phyloP scores from a whole-genome alignment of 192 early-diverging fungal species.

The Coemansia sp. region DNA sequence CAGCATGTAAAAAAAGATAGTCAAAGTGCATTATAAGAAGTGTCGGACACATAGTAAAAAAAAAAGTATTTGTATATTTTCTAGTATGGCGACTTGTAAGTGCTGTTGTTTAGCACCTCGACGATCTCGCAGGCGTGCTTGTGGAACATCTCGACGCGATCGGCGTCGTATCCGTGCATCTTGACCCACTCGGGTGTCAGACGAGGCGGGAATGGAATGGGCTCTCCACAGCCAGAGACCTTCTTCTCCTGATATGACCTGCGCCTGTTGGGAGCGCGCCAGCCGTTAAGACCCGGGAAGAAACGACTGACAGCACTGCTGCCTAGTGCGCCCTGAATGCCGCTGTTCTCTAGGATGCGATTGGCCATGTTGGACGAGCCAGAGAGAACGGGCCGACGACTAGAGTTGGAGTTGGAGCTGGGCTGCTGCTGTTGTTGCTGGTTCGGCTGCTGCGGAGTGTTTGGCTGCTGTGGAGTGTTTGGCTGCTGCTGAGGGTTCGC shows the following conservation, averaged over 20 bases:
- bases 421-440: conserved; percentile 23
- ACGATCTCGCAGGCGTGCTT: conserved; percentile 46
- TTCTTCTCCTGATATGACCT: conserved; percentile 32
- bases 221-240: conserved; percentile 17
- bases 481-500: conserved; percentile 1
- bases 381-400: conserved; percentile 13
- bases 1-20: background rate
- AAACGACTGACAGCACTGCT: conserved; percentile 37
- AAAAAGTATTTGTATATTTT: background rate
- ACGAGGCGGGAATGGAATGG: conserved; percentile 48
- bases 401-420: background rate
- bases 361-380: conserved; percentile 32
- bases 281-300: conserved; percentile 37
- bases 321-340: conserved; percentile 37
- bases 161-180: conserved; percentile 47
- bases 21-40: background rate
- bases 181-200: conserved; percentile 49
- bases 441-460: conserved; percentile 6
- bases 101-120: conserved; percentile 55
- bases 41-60: background rate
- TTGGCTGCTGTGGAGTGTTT: conserved; percentile 7
- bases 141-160: conserved; percentile 43
- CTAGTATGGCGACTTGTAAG: conserved; percentile 55
- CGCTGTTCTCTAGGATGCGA: conserved; percentile 28
- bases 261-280: conserved; percentile 12